Evolutionary conservation across 2,329 filamentous ascomycete genomes (phyloP).

Genomic region (Diaporthe amygdali): DNA sequence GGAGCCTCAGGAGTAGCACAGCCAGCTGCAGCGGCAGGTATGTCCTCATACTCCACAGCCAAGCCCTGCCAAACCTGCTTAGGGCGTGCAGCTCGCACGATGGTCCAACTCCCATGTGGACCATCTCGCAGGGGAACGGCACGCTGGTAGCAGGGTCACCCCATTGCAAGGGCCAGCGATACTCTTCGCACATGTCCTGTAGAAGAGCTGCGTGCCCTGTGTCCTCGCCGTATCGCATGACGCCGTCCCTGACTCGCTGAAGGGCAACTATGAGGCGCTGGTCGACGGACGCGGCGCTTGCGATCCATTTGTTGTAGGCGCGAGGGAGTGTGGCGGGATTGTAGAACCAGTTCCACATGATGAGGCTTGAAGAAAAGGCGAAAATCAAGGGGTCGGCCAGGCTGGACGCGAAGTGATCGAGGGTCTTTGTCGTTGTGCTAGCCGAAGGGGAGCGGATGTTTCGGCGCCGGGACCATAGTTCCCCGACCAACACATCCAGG

Average conservation of each 20-base stretch:
- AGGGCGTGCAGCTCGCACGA: slow-evolving; percentile 78
- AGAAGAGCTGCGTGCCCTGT: slow-evolving; percentile 73
- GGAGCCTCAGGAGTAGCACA: slow-evolving; percentile 58
- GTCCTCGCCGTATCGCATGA: slow-evolving; percentile 75
- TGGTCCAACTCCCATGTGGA: slow-evolving; percentile 78
- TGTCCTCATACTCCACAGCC: slow-evolving; percentile 75
- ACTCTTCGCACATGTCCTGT: slow-evolving; percentile 74
- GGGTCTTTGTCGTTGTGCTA: slow-evolving; percentile 13
- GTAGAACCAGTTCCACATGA: slow-evolving; percentile 94
- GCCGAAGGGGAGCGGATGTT: slow-evolving; percentile 41
- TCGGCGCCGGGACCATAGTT: slow-evolving; percentile 64
- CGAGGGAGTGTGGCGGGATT: slow-evolving; percentile 70
- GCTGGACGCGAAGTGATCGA: slow-evolving; percentile 46
- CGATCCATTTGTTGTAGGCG: slow-evolving; percentile 83
- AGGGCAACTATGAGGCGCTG: slow-evolving; percentile 75
- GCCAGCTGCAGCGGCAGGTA: slow-evolving; percentile 76
- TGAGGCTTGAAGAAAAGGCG: slow-evolving; percentile 71
- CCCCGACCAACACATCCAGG: slow-evolving; percentile 71
- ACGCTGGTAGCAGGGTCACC: slow-evolving; percentile 72
- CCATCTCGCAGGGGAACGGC: slow-evolving; percentile 82
- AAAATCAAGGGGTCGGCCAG: slow-evolving; percentile 75
- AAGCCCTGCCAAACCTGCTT: slow-evolving; percentile 70
- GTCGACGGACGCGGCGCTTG: slow-evolving; percentile 77
- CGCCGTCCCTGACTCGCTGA: slow-evolving; percentile 65
- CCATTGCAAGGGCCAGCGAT: slow-evolving; percentile 70